These are phyloP conservation scores for Fonsecaea pedrosoi DNA, from an alignment of 2,329 filamentous ascomycete genomes.

Conservation along the genomic window DNA sequence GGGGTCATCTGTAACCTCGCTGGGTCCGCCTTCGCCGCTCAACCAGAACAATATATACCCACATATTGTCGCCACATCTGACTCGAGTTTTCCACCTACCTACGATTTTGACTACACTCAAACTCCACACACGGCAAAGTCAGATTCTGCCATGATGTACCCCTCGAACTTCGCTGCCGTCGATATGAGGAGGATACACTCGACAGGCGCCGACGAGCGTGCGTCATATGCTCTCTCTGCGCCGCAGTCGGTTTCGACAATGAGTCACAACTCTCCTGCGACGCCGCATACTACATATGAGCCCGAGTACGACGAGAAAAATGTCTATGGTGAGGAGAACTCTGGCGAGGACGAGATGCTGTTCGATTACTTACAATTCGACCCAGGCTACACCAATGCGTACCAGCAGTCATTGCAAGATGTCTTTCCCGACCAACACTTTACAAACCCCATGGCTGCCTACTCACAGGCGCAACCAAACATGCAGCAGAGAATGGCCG, in stretches of 20 bases:
- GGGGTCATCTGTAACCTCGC: slow-evolving; percentile 53
- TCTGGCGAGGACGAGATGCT: slow-evolving; percentile 55
- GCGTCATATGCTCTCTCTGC: slow-evolving; percentile 61
- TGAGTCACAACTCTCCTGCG: slow-evolving; percentile 66
- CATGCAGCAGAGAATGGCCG: slow-evolving; percentile 44
- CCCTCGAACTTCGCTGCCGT: slow-evolving; percentile 58
- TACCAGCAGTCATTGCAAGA: slow-evolving; percentile 45
- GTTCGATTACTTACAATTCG: slow-evolving; percentile 72
- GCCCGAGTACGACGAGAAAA: slow-evolving; percentile 61
- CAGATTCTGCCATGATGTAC: slow-evolving; percentile 61
- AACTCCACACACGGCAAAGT: slow-evolving; percentile 48
- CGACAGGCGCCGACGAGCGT: slow-evolving; percentile 56
- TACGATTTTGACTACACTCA: slow-evolving; percentile 45
- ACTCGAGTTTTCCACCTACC: slow-evolving; percentile 53
- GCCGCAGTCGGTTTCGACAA: slow-evolving; percentile 65
- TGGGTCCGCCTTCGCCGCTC: slow-evolving; percentile 51
- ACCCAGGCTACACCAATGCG: slow-evolving; percentile 56
- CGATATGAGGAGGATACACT: slow-evolving; percentile 67
- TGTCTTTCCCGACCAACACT: slow-evolving; percentile 71
- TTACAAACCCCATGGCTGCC: slow-evolving; percentile 43
- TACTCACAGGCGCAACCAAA: slow-evolving; percentile 46
- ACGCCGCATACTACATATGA: slow-evolving; percentile 64
- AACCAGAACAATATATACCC: slow-evolving; percentile 46
- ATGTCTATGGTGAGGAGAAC: slow-evolving; percentile 62
- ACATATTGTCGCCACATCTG: slow-evolving; percentile 55